These are phyloP conservation scores for Ogataea wickerhamii DNA, from an alignment of 805 yeast species.

Conservation along the genomic window DNA sequence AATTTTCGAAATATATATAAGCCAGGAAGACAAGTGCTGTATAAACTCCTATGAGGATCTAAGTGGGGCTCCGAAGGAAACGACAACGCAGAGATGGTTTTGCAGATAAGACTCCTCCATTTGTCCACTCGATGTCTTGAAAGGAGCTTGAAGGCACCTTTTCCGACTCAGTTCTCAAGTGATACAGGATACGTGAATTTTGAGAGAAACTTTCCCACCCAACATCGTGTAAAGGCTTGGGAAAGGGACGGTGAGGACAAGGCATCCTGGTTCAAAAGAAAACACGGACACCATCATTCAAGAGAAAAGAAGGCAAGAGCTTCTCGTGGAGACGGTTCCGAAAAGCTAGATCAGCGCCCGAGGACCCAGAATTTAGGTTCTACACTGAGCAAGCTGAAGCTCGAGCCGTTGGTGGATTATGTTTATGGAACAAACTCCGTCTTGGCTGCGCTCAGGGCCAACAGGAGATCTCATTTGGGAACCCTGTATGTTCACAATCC, in stretches of 20 bases:
- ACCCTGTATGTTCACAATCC: constrained; percentile 46
- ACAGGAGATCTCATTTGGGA: constrained; percentile 50
- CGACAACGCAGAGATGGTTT: too few relatives aligned
- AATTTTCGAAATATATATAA: too few relatives aligned
- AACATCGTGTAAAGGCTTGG: constrained; percentile 57
- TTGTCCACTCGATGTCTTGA: background rate
- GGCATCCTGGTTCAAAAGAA: constrained; percentile 57
- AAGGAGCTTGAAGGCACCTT: constrained; percentile 29
- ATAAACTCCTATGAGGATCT: too few relatives aligned
- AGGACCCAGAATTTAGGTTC: constrained; percentile 9
- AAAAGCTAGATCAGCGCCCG: constrained; percentile 10
- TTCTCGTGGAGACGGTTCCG: constrained; percentile 17
- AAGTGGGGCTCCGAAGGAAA: too few relatives aligned
- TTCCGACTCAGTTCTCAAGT: constrained; percentile 12
- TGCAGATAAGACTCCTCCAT: background rate
- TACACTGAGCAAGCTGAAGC: constrained; percentile 15
- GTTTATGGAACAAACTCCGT: constrained; percentile 77
- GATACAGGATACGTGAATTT: constrained; percentile 23
- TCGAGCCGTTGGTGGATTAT: constrained; percentile 58
- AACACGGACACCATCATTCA: constrained; percentile 67
- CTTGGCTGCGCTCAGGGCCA: constrained; percentile 58
- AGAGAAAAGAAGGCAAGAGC: constrained; percentile 26
- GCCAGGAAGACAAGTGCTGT: too few relatives aligned
- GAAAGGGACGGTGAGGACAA: constrained; percentile 57
- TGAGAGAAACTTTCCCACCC: constrained; percentile 42